Evolutionary conservation across 2,329 filamentous ascomycete species (phyloP).

Genomic region (Penicillium sp.): DNA sequence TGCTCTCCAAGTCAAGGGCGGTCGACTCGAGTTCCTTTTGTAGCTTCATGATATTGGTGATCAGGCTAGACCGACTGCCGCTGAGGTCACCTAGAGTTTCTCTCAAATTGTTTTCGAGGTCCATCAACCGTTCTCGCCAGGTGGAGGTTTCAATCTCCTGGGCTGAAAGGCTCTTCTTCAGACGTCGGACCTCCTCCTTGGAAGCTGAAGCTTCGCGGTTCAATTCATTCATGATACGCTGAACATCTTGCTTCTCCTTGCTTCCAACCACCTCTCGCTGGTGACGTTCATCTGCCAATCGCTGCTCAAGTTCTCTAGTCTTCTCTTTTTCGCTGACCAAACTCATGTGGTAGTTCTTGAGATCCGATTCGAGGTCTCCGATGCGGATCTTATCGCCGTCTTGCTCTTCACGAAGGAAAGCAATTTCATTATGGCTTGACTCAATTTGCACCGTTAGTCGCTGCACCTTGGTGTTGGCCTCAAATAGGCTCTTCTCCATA

Average conservation of each 20-base stretch:
- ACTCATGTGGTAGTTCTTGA: constrained; percentile 74
- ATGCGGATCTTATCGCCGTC: constrained; percentile 98
- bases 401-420: constrained; percentile 93
- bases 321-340: constrained; percentile 84
- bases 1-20: constrained; percentile 74
- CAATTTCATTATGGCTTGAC: constrained; percentile 87
- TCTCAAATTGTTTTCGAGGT: constrained; percentile 84
- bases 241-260: constrained; percentile 91
- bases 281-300: constrained; percentile 75
- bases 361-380: constrained; percentile 80
- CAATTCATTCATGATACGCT: constrained; percentile 88
- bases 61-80: constrained; percentile 78
- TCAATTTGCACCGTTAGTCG: constrained; percentile 88
- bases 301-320: constrained; percentile 67
- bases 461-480: constrained; percentile 84
- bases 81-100: constrained; percentile 85
- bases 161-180: constrained; percentile 78
- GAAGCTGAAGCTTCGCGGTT: constrained; percentile 77
- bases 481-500: constrained; percentile 77
- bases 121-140: constrained; percentile 87
- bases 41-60: constrained; percentile 83
- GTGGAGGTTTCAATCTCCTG: constrained; percentile 85
- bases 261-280: constrained; percentile 84
- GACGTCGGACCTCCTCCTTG: constrained; percentile 79
- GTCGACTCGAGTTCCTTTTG: constrained; percentile 86